Evolutionary conservation across 2,329 filamentous ascomycete genomes (phyloP).

Genomic region (Atkinsonella hypoxylon): DNA sequence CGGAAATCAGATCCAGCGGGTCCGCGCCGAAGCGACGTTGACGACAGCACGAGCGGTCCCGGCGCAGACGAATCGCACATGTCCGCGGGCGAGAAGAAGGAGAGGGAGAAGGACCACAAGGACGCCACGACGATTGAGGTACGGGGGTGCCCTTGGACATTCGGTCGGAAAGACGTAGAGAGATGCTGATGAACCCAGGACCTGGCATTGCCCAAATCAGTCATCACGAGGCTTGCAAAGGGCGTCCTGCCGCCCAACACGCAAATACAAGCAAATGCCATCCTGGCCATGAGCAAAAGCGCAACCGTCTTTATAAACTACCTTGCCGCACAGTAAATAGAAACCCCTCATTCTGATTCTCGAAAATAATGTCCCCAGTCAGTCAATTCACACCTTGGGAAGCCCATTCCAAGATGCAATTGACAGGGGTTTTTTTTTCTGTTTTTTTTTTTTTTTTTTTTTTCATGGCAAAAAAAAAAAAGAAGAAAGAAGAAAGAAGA

Average conservation of each 20-base stretch:
- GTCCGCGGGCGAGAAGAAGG: constrained; percentile 14
- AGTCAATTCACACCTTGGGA: too few species aligned
- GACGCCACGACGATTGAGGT: constrained; percentile 43
- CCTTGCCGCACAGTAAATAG: constrained; percentile 53
- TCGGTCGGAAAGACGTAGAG: too few species aligned
- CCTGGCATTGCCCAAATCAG: constrained; percentile 66
- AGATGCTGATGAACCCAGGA: constrained; percentile 41
- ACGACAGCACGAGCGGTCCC: constrained; percentile 23
- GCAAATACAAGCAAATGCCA: constrained; percentile 72
- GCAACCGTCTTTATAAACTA: constrained; percentile 78
- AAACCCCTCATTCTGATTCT: too few species aligned
- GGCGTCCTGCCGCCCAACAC: constrained; percentile 70
- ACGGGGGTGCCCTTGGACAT: constrained; percentile 5
- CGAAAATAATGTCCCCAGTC: too few species aligned
- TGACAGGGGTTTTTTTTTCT: too few species aligned
- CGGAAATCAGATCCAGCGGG: constrained; percentile 36
- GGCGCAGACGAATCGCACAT: constrained; percentile 6
- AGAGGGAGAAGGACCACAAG: constrained; percentile 19
- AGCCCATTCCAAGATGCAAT: too few species aligned
- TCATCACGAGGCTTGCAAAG: constrained; percentile 69
- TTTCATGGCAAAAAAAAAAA: too few species aligned
- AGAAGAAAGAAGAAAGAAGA: too few species aligned
- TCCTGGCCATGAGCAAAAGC: constrained; percentile 68
- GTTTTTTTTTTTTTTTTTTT: neutral
- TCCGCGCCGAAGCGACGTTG: constrained; percentile 29